A percentile compares a stretch with the other conserved stretches of the same genome.
phyloP scores from a whole-genome alignment of 179 eudicot species.

The Silene coronaria region DNA sequence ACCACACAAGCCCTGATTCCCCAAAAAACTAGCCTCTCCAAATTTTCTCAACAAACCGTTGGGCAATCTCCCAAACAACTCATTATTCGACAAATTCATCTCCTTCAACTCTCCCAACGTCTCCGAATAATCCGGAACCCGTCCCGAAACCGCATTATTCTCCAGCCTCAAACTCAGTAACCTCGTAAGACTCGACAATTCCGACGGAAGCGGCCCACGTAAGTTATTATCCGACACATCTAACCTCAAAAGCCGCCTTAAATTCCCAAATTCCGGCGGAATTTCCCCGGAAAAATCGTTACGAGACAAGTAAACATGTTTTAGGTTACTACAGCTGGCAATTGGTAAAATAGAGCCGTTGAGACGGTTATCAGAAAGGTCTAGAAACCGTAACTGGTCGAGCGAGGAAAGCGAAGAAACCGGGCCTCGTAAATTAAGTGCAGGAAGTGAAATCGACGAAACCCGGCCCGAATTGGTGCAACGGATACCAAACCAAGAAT shows the following conservation, averaged over 20 bases:
- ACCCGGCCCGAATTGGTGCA: constrained; percentile 51
- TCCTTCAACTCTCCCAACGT: constrained; percentile 33
- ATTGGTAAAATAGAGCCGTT: constrained; percentile 56
- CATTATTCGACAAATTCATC: constrained; percentile 69
- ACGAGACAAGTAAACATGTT: constrained; percentile 53
- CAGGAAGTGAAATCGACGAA: constrained; percentile 50
- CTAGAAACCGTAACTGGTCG: constrained; percentile 73
- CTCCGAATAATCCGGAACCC: constrained; percentile 34
- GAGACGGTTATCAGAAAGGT: constrained; percentile 70
- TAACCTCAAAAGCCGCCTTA: constrained; percentile 53
- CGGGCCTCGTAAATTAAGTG: constrained; percentile 73
- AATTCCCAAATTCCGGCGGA: constrained; percentile 35
- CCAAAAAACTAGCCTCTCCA: constrained; percentile 52
- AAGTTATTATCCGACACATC: constrained; percentile 77
- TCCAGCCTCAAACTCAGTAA: constrained; percentile 54
- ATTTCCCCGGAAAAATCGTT: constrained; percentile 65
- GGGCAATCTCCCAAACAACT: constrained; percentile 47
- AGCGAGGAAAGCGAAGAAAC: constrained; percentile 54
- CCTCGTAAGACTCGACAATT: constrained; percentile 37
- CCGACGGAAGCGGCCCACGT: constrained; percentile 46
- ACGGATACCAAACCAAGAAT: constrained; percentile 56
- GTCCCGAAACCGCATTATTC: constrained; percentile 65
- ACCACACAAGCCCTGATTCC: constrained; percentile 71
- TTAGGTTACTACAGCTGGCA: constrained; percentile 41
- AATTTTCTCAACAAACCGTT: constrained; percentile 30